Evolutionary conservation across 176 grass and related monocot genomes (phyloP).

Genomic region (sorghum (Sorghum bicolor)): Sorghum_bicolor_NCBIv3 NC_012872.2:71135001-71135500

Average conservation of each 20-base stretch:
- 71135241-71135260: not conserved
- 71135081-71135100: no score
- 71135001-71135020: no score
- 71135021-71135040: no score
- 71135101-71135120: no score
- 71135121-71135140: no score
- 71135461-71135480: conserved; percentile 26
- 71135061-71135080: no score
- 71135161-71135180: no score
- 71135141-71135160: no score
- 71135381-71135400: not conserved
- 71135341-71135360: not conserved
- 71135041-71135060: no score
- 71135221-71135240: not conserved
- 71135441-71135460: not conserved
- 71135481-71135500: conserved; percentile 15
- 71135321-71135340: not conserved
- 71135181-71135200: no score
- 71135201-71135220: not conserved
- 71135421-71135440: not conserved
- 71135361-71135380: not conserved
- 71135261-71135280: not conserved
- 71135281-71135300: not conserved
- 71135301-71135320: not conserved
- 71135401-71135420: fast-evolving